phyloP scores from a whole-genome alignment of 2,329 filamentous ascomycete species.

The Colletotrichum tofieldiae region DNA sequence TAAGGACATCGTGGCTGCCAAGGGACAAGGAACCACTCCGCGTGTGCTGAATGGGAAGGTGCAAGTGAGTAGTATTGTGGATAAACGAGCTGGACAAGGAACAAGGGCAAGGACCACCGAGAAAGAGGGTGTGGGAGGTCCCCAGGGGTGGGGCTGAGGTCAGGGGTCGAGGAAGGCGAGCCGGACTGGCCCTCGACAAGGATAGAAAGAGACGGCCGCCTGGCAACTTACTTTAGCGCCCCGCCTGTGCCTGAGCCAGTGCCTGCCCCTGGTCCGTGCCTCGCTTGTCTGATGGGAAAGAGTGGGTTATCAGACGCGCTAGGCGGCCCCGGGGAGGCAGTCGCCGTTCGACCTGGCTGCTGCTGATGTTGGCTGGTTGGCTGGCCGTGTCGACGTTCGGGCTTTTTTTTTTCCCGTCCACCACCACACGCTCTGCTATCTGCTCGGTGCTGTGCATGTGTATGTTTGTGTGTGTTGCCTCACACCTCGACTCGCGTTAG shows the following conservation, averaged over 20 bases:
- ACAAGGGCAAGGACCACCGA: conserved; percentile 1
- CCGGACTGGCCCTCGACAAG: conserved; percentile 4
- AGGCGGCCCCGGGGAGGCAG: conserved; percentile 23
- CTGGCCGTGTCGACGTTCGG: conserved; percentile 4
- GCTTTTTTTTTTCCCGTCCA: neutral
- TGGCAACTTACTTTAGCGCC: conserved; percentile 21
- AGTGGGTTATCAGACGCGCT: conserved; percentile 19
- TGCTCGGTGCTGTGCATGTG: too few species aligned
- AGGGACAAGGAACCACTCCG: conserved; percentile 24
- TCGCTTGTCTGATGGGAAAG: neutral
- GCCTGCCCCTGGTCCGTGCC: neutral
- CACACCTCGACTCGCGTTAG: neutral
- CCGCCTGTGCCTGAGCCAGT: conserved; percentile 33
- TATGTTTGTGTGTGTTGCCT: too few species aligned
- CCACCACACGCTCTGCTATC: too few species aligned
- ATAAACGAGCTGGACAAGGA: conserved; percentile 21
- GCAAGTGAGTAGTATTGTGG: conserved; percentile 18
- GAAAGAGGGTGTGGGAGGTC: conserved; percentile 11
- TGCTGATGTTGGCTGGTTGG: neutral
- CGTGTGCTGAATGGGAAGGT: conserved; percentile 36
- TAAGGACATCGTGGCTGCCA: conserved; percentile 37
- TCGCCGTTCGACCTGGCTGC: conserved; percentile 7
- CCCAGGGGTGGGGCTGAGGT: neutral
- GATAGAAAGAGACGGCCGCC: conserved; percentile 12
- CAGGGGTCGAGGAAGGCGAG: conserved; percentile 10